Evolutionary conservation across 225 moss, liverwort and hornwort genomes (phyloP), one percentile per base, ranked within the genome.

Genomic region (Thuidium tamariscinum): DNA sequence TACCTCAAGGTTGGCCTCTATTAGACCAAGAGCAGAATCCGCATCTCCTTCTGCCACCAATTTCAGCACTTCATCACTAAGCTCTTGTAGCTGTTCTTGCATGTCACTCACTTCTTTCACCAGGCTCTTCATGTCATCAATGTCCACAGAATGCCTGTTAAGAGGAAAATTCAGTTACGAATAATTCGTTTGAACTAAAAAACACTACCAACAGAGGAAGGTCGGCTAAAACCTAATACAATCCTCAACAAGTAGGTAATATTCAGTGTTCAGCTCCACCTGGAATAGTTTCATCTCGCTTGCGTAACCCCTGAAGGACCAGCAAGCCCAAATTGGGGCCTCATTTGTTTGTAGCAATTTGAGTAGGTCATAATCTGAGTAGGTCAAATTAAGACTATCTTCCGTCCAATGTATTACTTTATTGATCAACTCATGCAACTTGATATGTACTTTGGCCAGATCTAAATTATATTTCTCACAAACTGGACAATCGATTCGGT

Each of bases 1-100:
- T 22, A 92, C 85, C 82, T 95, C 95, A 85, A 95, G 94, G 66
- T 98, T 98, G 59, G 98, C 98, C 66, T 95, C 95, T 86, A 98
- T 92, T 57, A 98, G 85, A 48, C 94, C 94, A 51, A 93, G 80
- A 29, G 98, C 98, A 73, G 87, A 90, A 42, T 95, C 93, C 64
- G 91, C 91, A 48, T 96, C 96, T 71, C 93, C 98, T 87, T 95
- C 95, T 77, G 96, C 95, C 84, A 95, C 92, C 92, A 94, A 87
- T 89, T 92, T 93, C 56, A 88, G 86, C 55, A 96, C 96, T 86
- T 94, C 88, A 63, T 93, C 94, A 77, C 90, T 94, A 52, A 98
- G 93, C 88, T 94, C 92, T 88, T 96, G 95, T 79, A 98, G 90
- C 84, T 98, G 92, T 82, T 85, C 87, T 89, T 97, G 95, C 88